These are phyloP conservation scores for Eucalyptus melliodora DNA, from an alignment of 345 rosid genomes.

Conservation along the genomic window DNA sequence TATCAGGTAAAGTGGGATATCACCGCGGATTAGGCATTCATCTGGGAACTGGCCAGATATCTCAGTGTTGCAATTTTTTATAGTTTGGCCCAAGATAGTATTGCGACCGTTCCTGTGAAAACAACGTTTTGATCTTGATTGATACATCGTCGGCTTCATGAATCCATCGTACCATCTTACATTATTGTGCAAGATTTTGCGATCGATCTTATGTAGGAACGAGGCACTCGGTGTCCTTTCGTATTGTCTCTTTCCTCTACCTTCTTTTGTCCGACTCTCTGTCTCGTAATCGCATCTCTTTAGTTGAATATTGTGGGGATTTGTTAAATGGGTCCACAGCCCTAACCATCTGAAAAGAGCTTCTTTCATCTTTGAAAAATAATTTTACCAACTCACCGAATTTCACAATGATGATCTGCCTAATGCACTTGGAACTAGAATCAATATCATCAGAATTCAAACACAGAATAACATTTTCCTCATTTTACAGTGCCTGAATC, in stretches of 20 bases:
- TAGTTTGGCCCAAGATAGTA: background rate
- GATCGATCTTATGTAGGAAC: background rate
- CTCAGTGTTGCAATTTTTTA: background rate
- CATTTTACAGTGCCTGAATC: too few relatives aligned
- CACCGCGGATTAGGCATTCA: background rate
- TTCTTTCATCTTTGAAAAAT: background rate
- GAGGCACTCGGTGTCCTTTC: background rate
- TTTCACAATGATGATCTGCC: background rate
- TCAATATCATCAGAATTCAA: background rate
- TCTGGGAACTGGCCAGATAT: background rate
- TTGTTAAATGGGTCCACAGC: background rate
- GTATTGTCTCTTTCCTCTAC: background rate
- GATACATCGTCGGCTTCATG: background rate
- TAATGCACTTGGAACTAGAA: background rate
- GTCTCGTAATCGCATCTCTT: background rate
- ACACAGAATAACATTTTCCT: background rate
- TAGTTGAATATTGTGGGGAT: background rate
- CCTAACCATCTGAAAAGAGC: background rate
- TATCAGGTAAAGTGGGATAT: background rate
- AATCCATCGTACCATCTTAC: background rate
- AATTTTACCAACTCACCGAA: background rate
- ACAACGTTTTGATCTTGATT: background rate
- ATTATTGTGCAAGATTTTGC: background rate
- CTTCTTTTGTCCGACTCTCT: background rate
- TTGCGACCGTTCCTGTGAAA: background rate